phyloP scores from a whole-genome alignment of 2,329 filamentous ascomycete species.

The Pseudogymnoascus sp. region DNA sequence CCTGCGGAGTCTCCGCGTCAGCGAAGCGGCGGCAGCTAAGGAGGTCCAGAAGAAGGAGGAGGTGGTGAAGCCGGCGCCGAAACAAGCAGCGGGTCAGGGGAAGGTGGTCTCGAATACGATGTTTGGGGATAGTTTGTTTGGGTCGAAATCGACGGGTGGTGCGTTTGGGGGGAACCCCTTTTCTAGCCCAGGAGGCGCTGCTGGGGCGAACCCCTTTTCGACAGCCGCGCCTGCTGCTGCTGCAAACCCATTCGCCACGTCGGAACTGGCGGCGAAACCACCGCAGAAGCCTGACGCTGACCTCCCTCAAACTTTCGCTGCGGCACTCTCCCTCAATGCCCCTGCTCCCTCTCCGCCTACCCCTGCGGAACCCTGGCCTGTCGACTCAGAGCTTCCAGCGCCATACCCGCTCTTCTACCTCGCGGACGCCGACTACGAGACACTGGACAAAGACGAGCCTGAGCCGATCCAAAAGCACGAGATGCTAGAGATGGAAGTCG shows the following conservation, averaged over 20 bases:
- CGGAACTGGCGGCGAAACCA: slow-evolving; percentile 33
- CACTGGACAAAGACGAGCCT: slow-evolving; percentile 51
- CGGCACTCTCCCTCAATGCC: slow-evolving; percentile 59
- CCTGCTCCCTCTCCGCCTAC: slow-evolving; percentile 28
- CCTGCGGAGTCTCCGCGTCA: slow-evolving; percentile 56
- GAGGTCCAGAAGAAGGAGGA: slow-evolving; percentile 12
- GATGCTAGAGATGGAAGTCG: slow-evolving; percentile 41
- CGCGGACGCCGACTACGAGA: slow-evolving; percentile 85
- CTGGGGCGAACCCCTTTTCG: slow-evolving; percentile 49
- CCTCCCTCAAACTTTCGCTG: slow-evolving; percentile 57
- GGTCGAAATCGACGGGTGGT: slow-evolving; percentile 40
- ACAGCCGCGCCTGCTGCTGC: slow-evolving; percentile 32
- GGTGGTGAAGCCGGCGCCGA: slow-evolving; percentile 26
- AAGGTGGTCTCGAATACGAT: slow-evolving; percentile 57
- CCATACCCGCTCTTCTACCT: slow-evolving; percentile 72
- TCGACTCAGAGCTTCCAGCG: slow-evolving; percentile 50
- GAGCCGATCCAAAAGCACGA: slow-evolving; percentile 41
- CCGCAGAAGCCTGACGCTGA: slow-evolving; percentile 29
- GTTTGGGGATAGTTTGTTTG: slow-evolving; percentile 63
- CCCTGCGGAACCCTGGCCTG: slow-evolving; percentile 63
- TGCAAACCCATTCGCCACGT: slow-evolving; percentile 39
- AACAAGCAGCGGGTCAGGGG: slow-evolving; percentile 22
- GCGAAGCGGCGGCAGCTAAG: slow-evolving; percentile 13
- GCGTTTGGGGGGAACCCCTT: slow-evolving; percentile 45
- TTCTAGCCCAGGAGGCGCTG: slow-evolving; percentile 36